Percentiles rank a stretch among this genome's conserved stretches.
Conservation (phyloP, 2,329 filamentous ascomycete genomes). For the Blumeriella jaapii region DNA sequence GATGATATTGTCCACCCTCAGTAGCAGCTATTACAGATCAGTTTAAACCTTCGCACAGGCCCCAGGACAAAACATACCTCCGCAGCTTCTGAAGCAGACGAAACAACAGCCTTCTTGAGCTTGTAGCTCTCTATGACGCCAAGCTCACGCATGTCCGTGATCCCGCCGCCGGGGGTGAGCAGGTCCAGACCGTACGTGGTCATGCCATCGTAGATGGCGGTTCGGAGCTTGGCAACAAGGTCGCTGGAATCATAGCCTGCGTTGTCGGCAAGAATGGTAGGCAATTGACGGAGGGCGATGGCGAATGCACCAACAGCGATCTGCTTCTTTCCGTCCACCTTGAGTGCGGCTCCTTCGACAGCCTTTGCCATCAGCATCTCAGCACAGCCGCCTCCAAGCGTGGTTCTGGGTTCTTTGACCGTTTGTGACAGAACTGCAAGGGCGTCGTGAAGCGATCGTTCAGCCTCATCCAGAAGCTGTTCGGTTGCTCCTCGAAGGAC, state of each 20-base stretch:
- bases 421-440: constrained; percentile 94
- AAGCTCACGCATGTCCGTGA: constrained; percentile 89
- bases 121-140: constrained; percentile 98
- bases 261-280: constrained; percentile 95
- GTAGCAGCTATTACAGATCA: constrained; percentile 51
- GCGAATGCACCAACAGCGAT: constrained; percentile 87
- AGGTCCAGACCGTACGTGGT: constrained; percentile 86
- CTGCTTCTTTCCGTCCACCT: constrained; percentile 93
- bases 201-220: constrained; percentile 90
- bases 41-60: constrained; percentile 14
- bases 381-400: constrained; percentile 87
- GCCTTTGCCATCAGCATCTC: constrained; percentile 99
- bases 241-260: constrained; percentile 93
- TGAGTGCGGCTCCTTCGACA: constrained; percentile 84
- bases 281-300: constrained; percentile 78
- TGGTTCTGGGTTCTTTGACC: constrained; percentile 85
- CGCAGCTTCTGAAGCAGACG: constrained; percentile 88
- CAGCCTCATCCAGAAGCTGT: constrained; percentile 92
- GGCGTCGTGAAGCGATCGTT: constrained; percentile 91
- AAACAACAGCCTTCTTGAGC: constrained; percentile 95
- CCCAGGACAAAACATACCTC: constrained; percentile 53
- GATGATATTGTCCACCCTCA: constrained; percentile 97
- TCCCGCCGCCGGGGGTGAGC: constrained; percentile 77
- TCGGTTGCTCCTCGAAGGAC: constrained; percentile 93
- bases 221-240: constrained; percentile 79